Evolutionary conservation across 306 rosid genomes (phyloP), one percentile per base, ranked within the genome.

Genomic region (Vicia sativa): DNA sequence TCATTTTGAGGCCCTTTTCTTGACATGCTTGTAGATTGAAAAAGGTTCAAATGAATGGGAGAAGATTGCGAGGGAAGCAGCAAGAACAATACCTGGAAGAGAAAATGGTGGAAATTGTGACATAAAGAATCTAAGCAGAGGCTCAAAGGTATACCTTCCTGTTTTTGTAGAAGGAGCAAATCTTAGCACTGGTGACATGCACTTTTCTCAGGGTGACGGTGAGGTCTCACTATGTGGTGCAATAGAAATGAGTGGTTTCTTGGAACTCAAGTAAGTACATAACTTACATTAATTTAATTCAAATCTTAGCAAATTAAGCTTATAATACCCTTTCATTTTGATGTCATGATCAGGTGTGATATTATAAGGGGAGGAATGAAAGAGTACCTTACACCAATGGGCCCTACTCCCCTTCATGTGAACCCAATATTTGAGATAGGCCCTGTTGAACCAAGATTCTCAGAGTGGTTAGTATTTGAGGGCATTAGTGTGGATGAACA

Each of bases 71-170:
- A 66, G 46, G 16, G 98, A 93, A 75, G 98, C 98, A 5, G 96
- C 98, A 60, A 84, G 96, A 82, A 93, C 97, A 67, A 83, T 93
- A 55, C 98, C 98, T 62, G 97, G 98, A 67, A 85, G 97, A 86
- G 98, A 93, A 74, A 93, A 93, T 66, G 98, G 97, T 0, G 98
- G 97, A 61, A 93, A 93, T 29, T 93, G 97, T 74, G 98, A 93
- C 85, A 93, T 90, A 8, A 93, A 93, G 73, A 88, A 90, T 74
- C 90, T 92, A 0, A 92, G 90, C 49, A 80, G 85, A 83, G 98
- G 96, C 26, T 87, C 97, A 25, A 93, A 90, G 75, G 61, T 90
- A 66, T 86, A 90, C 81, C 95, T 93, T 62, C 98, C 98, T 7
- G 96, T 90, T 13, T 90, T 90, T 56, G 83, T 90, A 10, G 96